A percentile compares a stretch with the other conserved stretches of the same genome.
Evolutionary conservation across 164 flowering plant genomes (phyloP).

Genomic region (Saururus chinensis): DNA sequence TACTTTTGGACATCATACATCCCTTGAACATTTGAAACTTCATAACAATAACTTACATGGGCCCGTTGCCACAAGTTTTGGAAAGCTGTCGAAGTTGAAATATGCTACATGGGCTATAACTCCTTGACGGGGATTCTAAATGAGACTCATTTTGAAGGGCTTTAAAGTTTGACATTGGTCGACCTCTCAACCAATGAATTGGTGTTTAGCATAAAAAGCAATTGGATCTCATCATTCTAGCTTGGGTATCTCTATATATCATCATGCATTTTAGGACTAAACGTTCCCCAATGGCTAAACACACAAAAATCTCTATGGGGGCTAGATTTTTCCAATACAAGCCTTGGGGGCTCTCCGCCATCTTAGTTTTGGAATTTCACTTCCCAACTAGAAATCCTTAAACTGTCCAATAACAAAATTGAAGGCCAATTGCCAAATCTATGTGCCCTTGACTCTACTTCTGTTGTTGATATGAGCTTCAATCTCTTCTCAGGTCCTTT

Average conservation of each 20-base stretch:
- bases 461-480: no score
- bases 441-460: no score
- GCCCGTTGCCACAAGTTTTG: neutral
- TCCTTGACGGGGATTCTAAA: neutral
- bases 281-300: constrained; percentile 21
- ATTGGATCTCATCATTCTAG: constrained; percentile 23
- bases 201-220: constrained; percentile 4
- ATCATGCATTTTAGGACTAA: constrained; percentile 11
- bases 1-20: neutral
- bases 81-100: neutral
- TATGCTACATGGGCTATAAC: neutral
- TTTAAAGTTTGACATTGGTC: neutral
- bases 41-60: neutral
- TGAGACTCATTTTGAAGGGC: neutral
- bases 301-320: constrained; percentile 10
- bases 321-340: no score
- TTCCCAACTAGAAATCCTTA: no score
- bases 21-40: neutral
- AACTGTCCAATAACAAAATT: no score
- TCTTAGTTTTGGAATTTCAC: no score
- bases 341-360: no score
- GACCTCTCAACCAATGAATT: constrained; percentile 2
- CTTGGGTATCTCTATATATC: neutral
- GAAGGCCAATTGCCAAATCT: no score
- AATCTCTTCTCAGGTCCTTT: no score